Evolutionary conservation across 306 rosid species (phyloP).

Genomic region (Pyrus betulifolia): DNA sequence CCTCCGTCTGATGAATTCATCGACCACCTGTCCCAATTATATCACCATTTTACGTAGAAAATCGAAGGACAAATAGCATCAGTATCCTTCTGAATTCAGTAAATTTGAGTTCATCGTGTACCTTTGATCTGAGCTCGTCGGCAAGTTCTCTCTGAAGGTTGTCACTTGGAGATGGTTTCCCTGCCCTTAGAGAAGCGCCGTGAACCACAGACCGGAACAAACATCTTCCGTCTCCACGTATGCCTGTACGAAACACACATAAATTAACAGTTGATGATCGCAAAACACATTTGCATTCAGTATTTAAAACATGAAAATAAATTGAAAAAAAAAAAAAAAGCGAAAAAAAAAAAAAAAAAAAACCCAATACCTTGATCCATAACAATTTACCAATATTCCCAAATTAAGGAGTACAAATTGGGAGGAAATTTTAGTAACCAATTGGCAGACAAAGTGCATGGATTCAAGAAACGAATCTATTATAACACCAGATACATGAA

Average conservation of each 20-base stretch:
- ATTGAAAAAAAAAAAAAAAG: background rate
- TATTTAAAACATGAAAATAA: background rate
- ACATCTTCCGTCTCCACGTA: slow-evolving; percentile 89
- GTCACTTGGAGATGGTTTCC: slow-evolving; percentile 56
- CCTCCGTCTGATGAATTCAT: slow-evolving; percentile 70
- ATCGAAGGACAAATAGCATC: background rate
- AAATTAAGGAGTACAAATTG: background rate
- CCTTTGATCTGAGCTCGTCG: slow-evolving; percentile 73
- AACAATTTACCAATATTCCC: background rate
- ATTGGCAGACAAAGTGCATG: background rate
- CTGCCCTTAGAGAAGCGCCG: slow-evolving; percentile 57
- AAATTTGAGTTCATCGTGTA: slow-evolving; percentile 5
- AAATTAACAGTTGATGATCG: background rate
- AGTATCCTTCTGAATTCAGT: background rate
- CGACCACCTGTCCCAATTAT: slow-evolving; percentile 53
- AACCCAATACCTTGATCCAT: background rate
- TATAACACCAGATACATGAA: background rate
- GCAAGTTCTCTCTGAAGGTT: slow-evolving; percentile 67
- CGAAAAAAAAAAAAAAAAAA: background rate
- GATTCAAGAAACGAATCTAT: too few relatives aligned
- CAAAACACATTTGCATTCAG: background rate
- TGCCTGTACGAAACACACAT: slow-evolving; percentile 34
- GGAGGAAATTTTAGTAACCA: background rate
- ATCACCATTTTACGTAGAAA: background rate
- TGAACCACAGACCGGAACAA: slow-evolving; percentile 73